Evolutionary conservation across 768 basidiomycete species (phyloP).

Genomic region (Pleurotus citrinopileatus): DNA sequence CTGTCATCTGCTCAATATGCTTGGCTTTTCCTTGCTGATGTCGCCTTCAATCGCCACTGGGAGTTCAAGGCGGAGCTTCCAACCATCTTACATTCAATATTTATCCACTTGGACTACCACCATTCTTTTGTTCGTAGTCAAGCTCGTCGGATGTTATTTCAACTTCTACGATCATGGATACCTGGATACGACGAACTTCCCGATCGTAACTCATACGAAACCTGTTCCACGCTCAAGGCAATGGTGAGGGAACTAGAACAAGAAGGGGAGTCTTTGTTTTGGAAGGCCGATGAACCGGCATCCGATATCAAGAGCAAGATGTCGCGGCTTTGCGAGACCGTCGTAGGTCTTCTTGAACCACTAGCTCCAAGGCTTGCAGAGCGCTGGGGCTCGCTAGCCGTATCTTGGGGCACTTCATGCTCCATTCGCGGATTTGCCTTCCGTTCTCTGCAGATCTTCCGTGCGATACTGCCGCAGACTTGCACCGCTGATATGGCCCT

Average conservation of each 20-base stretch:
- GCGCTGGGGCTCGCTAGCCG: conserved; percentile 76
- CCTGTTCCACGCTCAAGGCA: conserved; percentile 46
- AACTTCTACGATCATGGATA: conserved; percentile 78
- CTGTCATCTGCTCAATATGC: conserved; percentile 88
- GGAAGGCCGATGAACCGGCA: conserved; percentile 68
- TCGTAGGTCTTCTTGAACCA: conserved; percentile 67
- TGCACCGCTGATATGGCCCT: conserved; percentile 72
- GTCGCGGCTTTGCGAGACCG: conserved; percentile 60
- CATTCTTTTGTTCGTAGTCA: conserved; percentile 64
- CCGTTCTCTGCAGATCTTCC: conserved; percentile 88
- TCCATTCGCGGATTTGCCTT: conserved; percentile 84
- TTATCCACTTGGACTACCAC: conserved; percentile 83
- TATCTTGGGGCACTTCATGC: conserved; percentile 85
- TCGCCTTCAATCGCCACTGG: conserved; percentile 75
- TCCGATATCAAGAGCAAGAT: conserved; percentile 63
- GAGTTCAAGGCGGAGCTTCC: conserved; percentile 69
- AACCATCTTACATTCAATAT: conserved; percentile 71
- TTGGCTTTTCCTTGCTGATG: conserved; percentile 78
- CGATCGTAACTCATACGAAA: conserved; percentile 50
- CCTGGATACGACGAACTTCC: conserved; percentile 73
- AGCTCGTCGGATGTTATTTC: conserved; percentile 80
- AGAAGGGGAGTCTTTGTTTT: conserved; percentile 55
- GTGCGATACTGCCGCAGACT: conserved; percentile 71
- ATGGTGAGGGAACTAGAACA: conserved; percentile 54
- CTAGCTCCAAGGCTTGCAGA: conserved; percentile 67